Percentiles rank a stretch among this genome's conserved stretches.
phyloP scores from a whole-genome alignment of 805 yeast species.

The Hagleromyces aurorensis region DNA sequence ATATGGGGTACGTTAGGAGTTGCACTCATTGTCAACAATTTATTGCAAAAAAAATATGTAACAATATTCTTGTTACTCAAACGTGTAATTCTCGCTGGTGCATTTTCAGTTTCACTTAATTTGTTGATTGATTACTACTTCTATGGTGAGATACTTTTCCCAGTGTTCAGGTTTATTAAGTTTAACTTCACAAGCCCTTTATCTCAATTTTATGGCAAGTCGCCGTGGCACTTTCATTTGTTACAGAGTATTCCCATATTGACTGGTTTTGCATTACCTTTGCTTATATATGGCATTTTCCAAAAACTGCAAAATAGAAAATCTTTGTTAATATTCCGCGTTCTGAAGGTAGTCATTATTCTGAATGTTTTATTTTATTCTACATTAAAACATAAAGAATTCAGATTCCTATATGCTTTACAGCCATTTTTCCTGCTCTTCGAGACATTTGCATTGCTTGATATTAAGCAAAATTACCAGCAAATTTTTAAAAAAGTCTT shows the following conservation, averaged over 20 bases:
- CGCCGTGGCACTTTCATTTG: slow-evolving; percentile 80
- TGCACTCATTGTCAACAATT: slow-evolving; percentile 17
- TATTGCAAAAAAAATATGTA: slow-evolving; percentile 5
- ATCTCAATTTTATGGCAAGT: slow-evolving; percentile 75
- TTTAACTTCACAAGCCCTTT: slow-evolving; percentile 71
- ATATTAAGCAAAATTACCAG: background rate
- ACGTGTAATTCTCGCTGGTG: slow-evolving; percentile 18
- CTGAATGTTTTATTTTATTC: slow-evolving; percentile 54
- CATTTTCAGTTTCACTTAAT: slow-evolving; percentile 33
- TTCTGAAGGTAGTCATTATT: slow-evolving; percentile 30
- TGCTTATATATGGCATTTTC: slow-evolving; percentile 40
- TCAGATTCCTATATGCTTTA: slow-evolving; percentile 79
- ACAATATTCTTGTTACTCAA: slow-evolving; percentile 11
- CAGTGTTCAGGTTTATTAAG: slow-evolving; percentile 59
- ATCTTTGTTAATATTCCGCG: slow-evolving; percentile 10
- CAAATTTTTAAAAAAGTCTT: slow-evolving; percentile 1
- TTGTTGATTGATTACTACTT: slow-evolving; percentile 47
- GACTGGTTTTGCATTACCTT: slow-evolving; percentile 58
- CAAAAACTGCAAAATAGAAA: slow-evolving; percentile 11
- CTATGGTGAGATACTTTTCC: slow-evolving; percentile 51
- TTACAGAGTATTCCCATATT: slow-evolving; percentile 77
- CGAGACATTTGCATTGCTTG: slow-evolving; percentile 35
- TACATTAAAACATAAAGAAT: slow-evolving; percentile 74
- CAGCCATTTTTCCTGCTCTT: slow-evolving; percentile 62
- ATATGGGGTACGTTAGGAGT: slow-evolving; percentile 66